A percentile compares a stretch with the other conserved stretches of the same genome.
Evolutionary conservation across 306 rosid species (phyloP).

Genomic region (Sesbania bispinosa): DNA sequence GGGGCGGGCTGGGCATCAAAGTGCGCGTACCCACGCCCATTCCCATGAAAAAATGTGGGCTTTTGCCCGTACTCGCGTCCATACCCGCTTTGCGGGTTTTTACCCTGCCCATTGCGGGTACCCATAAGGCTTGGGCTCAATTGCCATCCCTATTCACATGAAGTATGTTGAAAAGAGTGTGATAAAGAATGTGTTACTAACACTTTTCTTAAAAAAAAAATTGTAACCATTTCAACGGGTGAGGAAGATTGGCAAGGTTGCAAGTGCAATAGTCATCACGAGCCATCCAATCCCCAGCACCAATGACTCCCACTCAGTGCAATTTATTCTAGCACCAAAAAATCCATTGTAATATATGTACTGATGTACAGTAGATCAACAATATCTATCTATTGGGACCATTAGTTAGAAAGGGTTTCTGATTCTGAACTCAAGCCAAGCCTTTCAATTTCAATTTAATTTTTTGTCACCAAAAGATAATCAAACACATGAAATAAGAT

Average conservation of each 20-base stretch:
- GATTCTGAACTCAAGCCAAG: not conserved
- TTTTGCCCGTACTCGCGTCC: too few species aligned
- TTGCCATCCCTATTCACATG: too few species aligned
- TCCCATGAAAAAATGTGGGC: too few species aligned
- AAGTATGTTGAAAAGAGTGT: too few species aligned
- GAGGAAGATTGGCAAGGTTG: constrained; percentile 93
- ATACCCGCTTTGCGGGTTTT: too few species aligned
- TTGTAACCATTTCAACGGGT: constrained; percentile 56
- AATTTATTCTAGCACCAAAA: constrained; percentile 91
- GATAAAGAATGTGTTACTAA: too few species aligned
- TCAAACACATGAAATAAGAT: not conserved
- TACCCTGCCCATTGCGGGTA: too few species aligned
- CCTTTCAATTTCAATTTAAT: not conserved
- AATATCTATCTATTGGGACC: not conserved
- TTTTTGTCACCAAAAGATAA: not conserved
- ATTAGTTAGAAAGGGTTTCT: not conserved
- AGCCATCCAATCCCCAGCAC: constrained; percentile 94
- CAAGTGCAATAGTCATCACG: constrained; percentile 96
- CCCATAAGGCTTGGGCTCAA: too few species aligned
- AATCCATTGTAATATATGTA: not conserved
- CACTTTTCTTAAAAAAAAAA: too few species aligned
- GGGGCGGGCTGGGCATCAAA: too few species aligned
- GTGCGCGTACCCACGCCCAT: too few species aligned
- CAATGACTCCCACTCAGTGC: constrained; percentile 79
- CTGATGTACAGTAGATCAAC: not conserved